These are phyloP conservation scores for Monosporozyma solicola DNA, from an alignment of 805 yeast species.

Conservation along the genomic window DNA sequence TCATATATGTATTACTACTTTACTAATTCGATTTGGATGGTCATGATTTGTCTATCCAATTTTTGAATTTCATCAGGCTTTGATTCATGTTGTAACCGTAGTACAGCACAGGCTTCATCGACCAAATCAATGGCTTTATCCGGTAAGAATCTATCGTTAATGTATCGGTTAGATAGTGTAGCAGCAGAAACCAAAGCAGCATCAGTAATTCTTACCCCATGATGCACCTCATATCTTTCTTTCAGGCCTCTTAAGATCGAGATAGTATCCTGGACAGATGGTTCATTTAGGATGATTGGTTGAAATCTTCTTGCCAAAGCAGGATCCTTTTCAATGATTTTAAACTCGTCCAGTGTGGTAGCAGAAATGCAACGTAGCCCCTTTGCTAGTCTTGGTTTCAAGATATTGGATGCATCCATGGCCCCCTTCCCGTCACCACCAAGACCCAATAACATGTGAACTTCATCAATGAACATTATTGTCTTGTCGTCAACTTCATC, in stretches of 20 bases:
- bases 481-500: conserved; percentile 74
- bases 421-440: conserved; percentile 86
- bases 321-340: conserved; percentile 92
- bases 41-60: conserved; percentile 82
- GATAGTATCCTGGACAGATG: conserved; percentile 83
- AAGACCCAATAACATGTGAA: conserved; percentile 79
- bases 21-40: conserved; percentile 91
- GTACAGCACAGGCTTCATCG: conserved; percentile 94
- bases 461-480: conserved; percentile 82
- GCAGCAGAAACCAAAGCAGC: conserved; percentile 93
- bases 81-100: conserved; percentile 90
- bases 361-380: conserved; percentile 96
- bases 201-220: conserved; percentile 91
- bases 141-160: conserved; percentile 84
- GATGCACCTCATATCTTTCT: conserved; percentile 93
- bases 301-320: conserved; percentile 93
- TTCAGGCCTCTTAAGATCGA: conserved; percentile 88
- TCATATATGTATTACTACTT: too few species aligned
- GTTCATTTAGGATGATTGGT: conserved; percentile 78
- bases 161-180: conserved; percentile 77
- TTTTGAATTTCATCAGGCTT: conserved; percentile 92
- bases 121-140: conserved; percentile 95
- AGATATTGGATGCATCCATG: conserved; percentile 87
- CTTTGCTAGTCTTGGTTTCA: conserved; percentile 90
- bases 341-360: conserved; percentile 89